Evolutionary conservation across 129 eudicot genomes (phyloP).

Genomic region (Solidago caesia): DNA sequence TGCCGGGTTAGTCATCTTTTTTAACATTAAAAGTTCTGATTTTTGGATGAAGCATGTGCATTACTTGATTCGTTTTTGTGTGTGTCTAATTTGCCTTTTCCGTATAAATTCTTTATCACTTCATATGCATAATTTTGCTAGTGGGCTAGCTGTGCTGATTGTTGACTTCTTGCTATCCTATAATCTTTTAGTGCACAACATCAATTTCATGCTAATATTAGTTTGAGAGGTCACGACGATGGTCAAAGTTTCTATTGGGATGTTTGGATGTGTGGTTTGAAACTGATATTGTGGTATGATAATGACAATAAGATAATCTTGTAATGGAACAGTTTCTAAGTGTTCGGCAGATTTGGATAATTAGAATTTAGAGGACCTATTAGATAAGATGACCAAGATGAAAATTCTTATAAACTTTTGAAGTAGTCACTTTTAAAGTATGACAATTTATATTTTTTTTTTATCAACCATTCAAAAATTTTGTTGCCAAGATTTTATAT

Average conservation of each 20-base stretch:
- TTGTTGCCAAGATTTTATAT: neutral
- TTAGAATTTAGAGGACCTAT: neutral
- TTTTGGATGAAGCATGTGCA: conserved; percentile 15
- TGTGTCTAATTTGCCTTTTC: neutral
- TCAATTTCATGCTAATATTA: conserved; percentile 9
- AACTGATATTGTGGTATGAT: no score
- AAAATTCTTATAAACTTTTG: neutral
- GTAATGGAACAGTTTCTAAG: no score
- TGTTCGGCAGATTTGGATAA: no score
- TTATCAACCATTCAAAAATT: neutral
- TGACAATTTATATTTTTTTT: neutral
- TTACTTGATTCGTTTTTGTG: neutral
- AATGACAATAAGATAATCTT: no score
- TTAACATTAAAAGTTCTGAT: neutral
- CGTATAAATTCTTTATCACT: neutral
- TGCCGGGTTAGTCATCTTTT: conserved; percentile 59
- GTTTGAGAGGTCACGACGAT: conserved; percentile 9
- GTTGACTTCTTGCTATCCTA: neutral
- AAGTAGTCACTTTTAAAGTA: neutral
- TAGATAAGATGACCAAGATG: conserved; percentile 10
- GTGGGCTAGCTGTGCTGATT: conserved; percentile 6
- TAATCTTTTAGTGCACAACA: neutral
- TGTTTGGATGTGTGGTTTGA: no score
- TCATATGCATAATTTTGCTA: conserved; percentile 11
- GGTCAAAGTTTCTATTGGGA: neutral